Conservation (phyloP, 371 early-diverging fungal genomes). For the Nosema granulosis region DNA sequence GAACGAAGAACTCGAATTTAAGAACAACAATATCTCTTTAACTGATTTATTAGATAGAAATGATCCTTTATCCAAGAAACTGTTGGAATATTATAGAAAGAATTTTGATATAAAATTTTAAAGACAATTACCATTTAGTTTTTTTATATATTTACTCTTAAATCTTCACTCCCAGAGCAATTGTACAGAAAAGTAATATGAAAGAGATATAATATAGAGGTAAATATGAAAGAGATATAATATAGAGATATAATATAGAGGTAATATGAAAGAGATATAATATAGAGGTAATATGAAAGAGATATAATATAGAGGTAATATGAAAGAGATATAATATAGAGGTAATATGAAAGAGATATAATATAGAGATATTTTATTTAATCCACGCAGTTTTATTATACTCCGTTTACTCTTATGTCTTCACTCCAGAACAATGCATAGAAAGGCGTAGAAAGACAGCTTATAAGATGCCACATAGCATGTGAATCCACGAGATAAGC, state of each 20-base stretch:
- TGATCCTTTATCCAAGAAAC: background rate
- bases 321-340: background rate
- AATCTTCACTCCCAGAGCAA: too few species aligned
- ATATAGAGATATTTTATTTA: background rate
- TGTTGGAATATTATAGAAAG: constrained; percentile 24
- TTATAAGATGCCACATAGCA: constrained; percentile 58
- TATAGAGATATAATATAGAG: background rate
- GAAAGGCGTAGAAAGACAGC: constrained; percentile 33
- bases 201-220: background rate
- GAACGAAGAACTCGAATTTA: background rate
- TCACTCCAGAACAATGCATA: constrained; percentile 40
- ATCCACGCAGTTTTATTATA: background rate
- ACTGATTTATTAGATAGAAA: constrained; percentile 13
- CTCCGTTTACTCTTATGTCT: constrained; percentile 19
- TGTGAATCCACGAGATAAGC: constrained; percentile 60
- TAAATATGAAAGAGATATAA: too few species aligned
- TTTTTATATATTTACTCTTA: too few species aligned
- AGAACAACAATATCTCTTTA: background rate
- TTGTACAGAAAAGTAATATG: background rate
- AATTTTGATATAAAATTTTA: constrained; percentile 6
- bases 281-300: background rate
- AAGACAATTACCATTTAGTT: too few species aligned
- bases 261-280: background rate
- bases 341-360: background rate
- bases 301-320: background rate